Evolutionary conservation across 371 early-diverging fungal species (phyloP), one percentile per base, ranked within the genome.

Genomic region (Polyrhizophydium stewartii): DNA sequence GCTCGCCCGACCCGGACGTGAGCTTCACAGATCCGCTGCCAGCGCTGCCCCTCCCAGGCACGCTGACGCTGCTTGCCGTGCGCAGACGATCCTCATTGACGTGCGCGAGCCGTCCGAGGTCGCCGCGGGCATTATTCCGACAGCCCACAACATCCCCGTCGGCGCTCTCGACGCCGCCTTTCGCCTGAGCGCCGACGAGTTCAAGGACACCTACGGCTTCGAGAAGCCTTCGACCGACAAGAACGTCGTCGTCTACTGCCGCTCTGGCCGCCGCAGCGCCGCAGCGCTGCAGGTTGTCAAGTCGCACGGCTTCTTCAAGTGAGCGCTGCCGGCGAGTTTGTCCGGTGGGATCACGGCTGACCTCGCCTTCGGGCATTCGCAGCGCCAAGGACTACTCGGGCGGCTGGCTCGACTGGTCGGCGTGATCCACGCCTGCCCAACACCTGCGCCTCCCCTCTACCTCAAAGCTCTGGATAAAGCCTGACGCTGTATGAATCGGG

Each of bases 401-500:
- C n/a, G 53, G 53, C 35, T 53, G 53, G 53, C 3, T 32, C 35
- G 27, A 25, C 53, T 53, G 53, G 53, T 53, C 53, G 2, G 35
- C 32, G 21, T 53, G 35, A 53, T 25, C n/a, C 31, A 16, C 24
- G 10, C n/a, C n/a, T n/a, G n/a, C n/a, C n/a, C n/a, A n/a, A n/a
- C n/a, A n/a, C n/a, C n/a, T n/a, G n/a, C n/a, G n/a, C n/a, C n/a
- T n/a, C n/a, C n/a, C n/a, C n/a, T n/a, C n/a, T n/a, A n/a, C n/a
- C n/a, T n/a, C n/a, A n/a, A n/a, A n/a, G n/a, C n/a, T n/a, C n/a
- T n/a, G n/a, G n/a, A n/a, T n/a, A n/a, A n/a, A n/a, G n/a, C n/a
- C n/a, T n/a, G n/a, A n/a, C n/a, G n/a, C n/a, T n/a, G n/a, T n/a
- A n/a, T n/a, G n/a, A n/a, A n/a, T n/a, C n/a, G n/a, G 22, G 10